Evolutionary conservation across 768 basidiomycete genomes (phyloP), one percentile per base, ranked within the genome.

Genomic region (Dioszegia crocea): DNA sequence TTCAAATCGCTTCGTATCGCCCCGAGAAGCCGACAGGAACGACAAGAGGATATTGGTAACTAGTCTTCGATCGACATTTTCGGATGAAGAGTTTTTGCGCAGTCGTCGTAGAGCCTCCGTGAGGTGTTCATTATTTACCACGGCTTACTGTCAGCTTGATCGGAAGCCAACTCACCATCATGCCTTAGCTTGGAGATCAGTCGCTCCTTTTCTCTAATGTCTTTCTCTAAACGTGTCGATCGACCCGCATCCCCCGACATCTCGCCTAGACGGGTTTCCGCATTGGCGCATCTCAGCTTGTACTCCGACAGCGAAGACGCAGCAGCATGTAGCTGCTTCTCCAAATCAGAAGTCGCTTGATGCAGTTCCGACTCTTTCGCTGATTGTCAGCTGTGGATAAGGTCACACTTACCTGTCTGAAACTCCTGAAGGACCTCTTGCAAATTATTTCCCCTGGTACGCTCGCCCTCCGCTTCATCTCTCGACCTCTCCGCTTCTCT

Each of bases 61-160:
- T 1, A 99, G 84, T 12, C 91, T 86, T 50, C 79, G 81, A 76
- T 99, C 94, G 26, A 99, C 94, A 66, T 90, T 97, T 45, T 85
- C 89, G 33, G 84, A 84, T 6, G 88, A 84, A 0, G 89, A 86
- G 59, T 86, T 89, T 64, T 86, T 87, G 45, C 91, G 85, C 49
- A 99, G 82, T 23, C 96, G 86, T 12, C 94, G 89, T n/a, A 99
- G 83, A 2, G 96, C 96, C 77, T 98, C 94, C 68, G 92, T 96
- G 11, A 99, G 81, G 70, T 99, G 96, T 72, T 98, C 96, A 65
- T 98, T 98, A 74, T 93, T 86, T 59, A 97, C 94, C 14, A 99
- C 91, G 50, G 88, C 94, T n/a, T 21, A 38, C 31, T n/a, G 24
- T 26, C 41, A 49, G 57, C 53, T 65, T 56, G 27, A 45, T 53